Base-by-base conservation (phyloP, 192 early-diverging fungal genomes). In the Podila horticola region DNA sequence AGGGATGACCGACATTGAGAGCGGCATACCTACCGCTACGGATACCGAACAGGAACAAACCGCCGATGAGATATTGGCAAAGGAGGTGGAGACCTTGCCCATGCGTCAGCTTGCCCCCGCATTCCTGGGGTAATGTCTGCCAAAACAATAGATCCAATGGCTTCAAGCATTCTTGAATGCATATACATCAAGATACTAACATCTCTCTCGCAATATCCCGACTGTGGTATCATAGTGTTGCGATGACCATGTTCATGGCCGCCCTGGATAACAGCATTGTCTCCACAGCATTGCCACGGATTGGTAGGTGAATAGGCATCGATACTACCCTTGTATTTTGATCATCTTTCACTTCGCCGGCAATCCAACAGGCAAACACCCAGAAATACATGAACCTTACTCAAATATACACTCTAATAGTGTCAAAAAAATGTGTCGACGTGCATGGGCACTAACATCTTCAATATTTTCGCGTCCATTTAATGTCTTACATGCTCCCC, bases 211-310 rank as follows among this genome's bases (percentile, higher is more conserved):
- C 3, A 45, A 45, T 17, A 15, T 3, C 11, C 4, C 41, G 13
- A 15, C 15, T 45, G 8, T 41, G 2, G 29, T 30, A 29, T 13
- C 4, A 65, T 45, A 79, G 70, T 38, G 65, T 79, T 30, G 75
- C 70, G 60, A 66, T 92, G 58, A 85, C 87, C 0, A 84, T 90
- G 79, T 90, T 92, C 41, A 84, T 91, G 70, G 86, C 87, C 15
- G 85, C 87, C 1, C 66, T 90, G 5, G 91, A 92, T 79, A 85
- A 84, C 59, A 90, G 89, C 13, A 91, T 93, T 29, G 88, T 93
- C 33, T 79, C 87, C 10, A 91, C 88, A 4, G 86, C 88, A 64
- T 82, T 93, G 61, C 90, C 91, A 1, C 85, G 49, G 15, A 93
- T 93, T 36, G 84, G 77, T 55, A 55, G 20, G 52, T 55, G 8